Evolutionary conservation across 2,329 filamentous ascomycete species (phyloP), one percentile per base, ranked within the genome.

Genomic region (Malbranchea zuffiana): DNA sequence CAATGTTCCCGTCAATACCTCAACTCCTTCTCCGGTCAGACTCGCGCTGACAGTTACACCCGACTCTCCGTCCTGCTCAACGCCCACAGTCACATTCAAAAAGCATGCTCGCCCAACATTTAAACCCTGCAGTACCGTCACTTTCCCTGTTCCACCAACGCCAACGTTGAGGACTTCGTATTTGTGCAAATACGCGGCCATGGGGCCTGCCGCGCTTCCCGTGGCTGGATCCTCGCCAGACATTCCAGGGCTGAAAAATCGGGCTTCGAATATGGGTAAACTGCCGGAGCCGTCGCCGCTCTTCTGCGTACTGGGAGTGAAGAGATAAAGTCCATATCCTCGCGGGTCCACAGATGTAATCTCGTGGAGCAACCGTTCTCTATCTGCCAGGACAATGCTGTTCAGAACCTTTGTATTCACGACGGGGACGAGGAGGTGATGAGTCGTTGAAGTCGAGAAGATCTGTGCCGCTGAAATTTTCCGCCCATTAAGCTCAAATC

Each of bases 171-270:
- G 8, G 3, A 35, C 33, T 12, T 25, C 29, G 25, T 42, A 35
- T 10, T 21, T 35, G 32, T 42, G 43, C 13, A 48, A 23, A 39
- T 45, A 43, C 15, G 39, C 44, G 27, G 29, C 46, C 25, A 48
- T 27, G 12, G 46, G 46, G 3, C 46, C 46, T 13, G 46, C 44
- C 8, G 46, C 46, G 2, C 44, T 47, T 2, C 46, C 46, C 5
- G 46, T 47, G 12, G 46, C 44, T 11, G 46, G 46, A 40, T 48
- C 46, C 26, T 48, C 46, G 31, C 41, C 43, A 5, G 39, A 41
- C 43, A 48, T 48, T 8, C 43, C 44, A 2, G 46, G 46, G 32
- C 46, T 47, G 30, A 48, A 48, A 27, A 48, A 48, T 4, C 44
- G 39, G 4, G 44, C 43, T 15, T 44, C 33, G 13, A 48, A 44